Evolutionary conservation across 805 yeast species (phyloP), one percentile per base, ranked within the genome.

Genomic region (Yarrowia sp.): DNA sequence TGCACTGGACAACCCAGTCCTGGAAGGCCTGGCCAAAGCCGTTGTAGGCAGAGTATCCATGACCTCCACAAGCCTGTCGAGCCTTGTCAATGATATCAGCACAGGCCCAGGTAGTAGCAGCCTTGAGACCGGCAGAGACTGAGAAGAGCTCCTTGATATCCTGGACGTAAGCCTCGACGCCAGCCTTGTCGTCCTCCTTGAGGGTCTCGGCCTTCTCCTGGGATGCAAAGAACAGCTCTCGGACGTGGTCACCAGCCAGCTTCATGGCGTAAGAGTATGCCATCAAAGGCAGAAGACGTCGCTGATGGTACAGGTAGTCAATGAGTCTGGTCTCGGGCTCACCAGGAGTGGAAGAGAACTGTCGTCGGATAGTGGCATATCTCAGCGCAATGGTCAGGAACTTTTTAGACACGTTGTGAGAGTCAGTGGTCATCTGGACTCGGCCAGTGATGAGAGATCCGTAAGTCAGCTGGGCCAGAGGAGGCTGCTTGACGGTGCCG

Each of bases 1-100:
- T 92, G 77, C 97, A 92, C 78, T 92, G 97, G 48, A 92, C 97
- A n/a, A 89, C 97, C 90, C 96, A 93, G 75, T 92, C 98, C 67
- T 83, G 83, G 79, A 84, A 90, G 11, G 92, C 92, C 73, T 88
- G 90, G 36, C 96, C 97, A 74, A 92, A 89, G 2, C 92, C 96
- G 68, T 90, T 85, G 77, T 92, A 92, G 19, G 92, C 85, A 22
- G 96, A 90, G 78, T 92, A 92, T 41, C 98, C 98, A 76, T 90
- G 97, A 26, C 98, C 98, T 75, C 98, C 97, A 77, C 97, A 92
- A 1, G 96, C 82, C 77, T 92, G 98, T 78, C 98, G 84, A 68
- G 92, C 84, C 78, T 92, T 92, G 74, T 91, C 96, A 72, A 92
- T 92, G 70, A 89, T 80, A 66, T 83, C 83, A 41, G 92, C 86